A percentile compares a stretch with the other conserved stretches of the same genome.
phyloP scores from a whole-genome alignment of 1,284 basidiomycete species.

The Peniophora sp. region DNA sequence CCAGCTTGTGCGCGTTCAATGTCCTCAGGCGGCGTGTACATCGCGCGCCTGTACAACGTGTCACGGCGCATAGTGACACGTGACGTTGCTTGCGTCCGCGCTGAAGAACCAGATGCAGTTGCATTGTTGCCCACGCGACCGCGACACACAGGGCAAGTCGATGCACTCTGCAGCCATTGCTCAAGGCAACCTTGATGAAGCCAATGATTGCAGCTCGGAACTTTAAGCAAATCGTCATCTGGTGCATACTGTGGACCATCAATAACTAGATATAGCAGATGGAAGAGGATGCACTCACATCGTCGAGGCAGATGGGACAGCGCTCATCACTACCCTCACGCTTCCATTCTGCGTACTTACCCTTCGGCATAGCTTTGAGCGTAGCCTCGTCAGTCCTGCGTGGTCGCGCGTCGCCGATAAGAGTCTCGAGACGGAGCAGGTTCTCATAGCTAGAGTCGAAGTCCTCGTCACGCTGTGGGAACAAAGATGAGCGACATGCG shows the following conservation, averaged over 20 bases:
- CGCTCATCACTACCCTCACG: constrained; percentile 51
- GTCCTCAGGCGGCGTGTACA: too few species aligned
- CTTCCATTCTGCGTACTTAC: constrained; percentile 58
- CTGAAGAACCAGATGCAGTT: not conserved
- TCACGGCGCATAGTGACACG: too few species aligned
- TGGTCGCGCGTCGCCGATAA: constrained; percentile 58
- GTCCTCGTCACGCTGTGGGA: constrained; percentile 56
- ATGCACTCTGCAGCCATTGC: constrained; percentile 63
- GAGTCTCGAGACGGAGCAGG: constrained; percentile 45
- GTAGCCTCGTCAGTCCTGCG: constrained; percentile 53
- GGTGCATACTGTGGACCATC: constrained; percentile 42
- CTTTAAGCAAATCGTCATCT: constrained; percentile 48
- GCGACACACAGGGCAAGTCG: constrained; percentile 62
- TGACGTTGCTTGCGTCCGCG: too few species aligned
- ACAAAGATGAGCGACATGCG: constrained; percentile 2
- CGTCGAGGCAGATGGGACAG: constrained; percentile 74
- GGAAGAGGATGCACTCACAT: constrained; percentile 41
- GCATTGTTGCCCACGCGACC: constrained; percentile 18
- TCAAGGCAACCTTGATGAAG: constrained; percentile 64
- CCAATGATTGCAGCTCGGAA: constrained; percentile 69
- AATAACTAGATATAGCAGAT: constrained; percentile 7
- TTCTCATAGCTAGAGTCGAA: constrained; percentile 67
- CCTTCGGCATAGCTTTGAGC: constrained; percentile 49
- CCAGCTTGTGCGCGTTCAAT: too few species aligned
- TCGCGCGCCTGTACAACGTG: too few species aligned